Conservation (phyloP, 495 filamentous ascomycete genomes). For the Friedmanniomyces endolithicus region DNA sequence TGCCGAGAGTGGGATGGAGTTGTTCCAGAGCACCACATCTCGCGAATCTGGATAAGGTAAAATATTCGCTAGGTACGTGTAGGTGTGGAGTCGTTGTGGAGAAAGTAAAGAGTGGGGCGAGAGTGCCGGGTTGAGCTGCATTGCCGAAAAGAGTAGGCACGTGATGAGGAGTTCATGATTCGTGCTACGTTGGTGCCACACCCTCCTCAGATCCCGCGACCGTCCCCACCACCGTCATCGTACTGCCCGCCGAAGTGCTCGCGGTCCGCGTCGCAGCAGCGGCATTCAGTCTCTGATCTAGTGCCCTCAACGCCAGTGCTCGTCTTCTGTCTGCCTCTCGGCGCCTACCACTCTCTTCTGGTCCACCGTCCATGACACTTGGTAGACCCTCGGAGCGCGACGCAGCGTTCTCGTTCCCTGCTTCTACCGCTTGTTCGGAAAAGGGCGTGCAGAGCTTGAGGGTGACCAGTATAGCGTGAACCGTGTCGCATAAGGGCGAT, state of each 20-base stretch:
- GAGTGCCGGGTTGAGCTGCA: no score
- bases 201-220: background rate
- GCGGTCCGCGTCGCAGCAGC: constrained; percentile 41
- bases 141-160: no score
- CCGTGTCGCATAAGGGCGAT: constrained; percentile 53
- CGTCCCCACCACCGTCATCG: background rate
- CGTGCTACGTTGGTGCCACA: background rate
- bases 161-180: no score
- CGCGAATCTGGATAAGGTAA: no score
- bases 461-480: constrained; percentile 63
- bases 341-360: constrained; percentile 44
- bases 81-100: no score
- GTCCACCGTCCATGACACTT: constrained; percentile 43
- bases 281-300: constrained; percentile 83
- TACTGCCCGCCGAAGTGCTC: background rate
- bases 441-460: constrained; percentile 74
- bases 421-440: constrained; percentile 69
- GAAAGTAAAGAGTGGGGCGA: no score
- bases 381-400: constrained; percentile 56
- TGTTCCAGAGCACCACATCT: no score
- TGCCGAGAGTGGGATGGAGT: no score
- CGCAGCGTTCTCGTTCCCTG: constrained; percentile 59
- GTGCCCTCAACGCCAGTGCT: constrained; percentile 74
- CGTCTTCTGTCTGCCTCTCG: constrained; percentile 87
- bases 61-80: no score